phyloP scores from a whole-genome alignment of 2,329 filamentous ascomycete species.

The Colletotrichum viniferum region DNA sequence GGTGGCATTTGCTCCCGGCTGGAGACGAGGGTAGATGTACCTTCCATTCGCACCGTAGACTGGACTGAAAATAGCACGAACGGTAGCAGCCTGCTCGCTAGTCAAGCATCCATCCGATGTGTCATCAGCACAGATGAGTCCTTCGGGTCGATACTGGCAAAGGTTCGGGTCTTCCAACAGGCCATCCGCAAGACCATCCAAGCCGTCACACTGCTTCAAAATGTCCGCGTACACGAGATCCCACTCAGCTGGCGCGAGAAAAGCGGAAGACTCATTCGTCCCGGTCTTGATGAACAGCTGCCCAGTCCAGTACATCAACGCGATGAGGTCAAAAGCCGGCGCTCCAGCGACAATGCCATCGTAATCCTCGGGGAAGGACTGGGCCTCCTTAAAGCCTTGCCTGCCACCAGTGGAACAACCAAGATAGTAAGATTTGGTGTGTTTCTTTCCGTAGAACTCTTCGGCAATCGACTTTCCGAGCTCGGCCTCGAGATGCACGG shows the following conservation, averaged over 20 bases:
- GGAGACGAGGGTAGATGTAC: slow-evolving; percentile 46
- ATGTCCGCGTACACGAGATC: slow-evolving; percentile 36
- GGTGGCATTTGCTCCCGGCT: slow-evolving; percentile 45
- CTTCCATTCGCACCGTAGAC: slow-evolving; percentile 23
- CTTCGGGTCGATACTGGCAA: slow-evolving; percentile 35
- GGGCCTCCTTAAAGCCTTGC: slow-evolving; percentile 53
- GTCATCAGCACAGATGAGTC: slow-evolving; percentile 40
- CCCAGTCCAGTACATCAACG: slow-evolving; percentile 34
- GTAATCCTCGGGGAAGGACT: slow-evolving; percentile 48
- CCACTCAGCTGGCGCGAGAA: slow-evolving; percentile 20
- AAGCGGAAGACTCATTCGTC: slow-evolving; percentile 47
- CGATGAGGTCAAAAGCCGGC: slow-evolving; percentile 32
- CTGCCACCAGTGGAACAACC: slow-evolving; percentile 61
- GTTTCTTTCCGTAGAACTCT: slow-evolving; percentile 46
- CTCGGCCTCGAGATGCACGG: slow-evolving; percentile 51
- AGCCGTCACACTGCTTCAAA: slow-evolving; percentile 48
- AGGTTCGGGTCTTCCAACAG: slow-evolving; percentile 40
- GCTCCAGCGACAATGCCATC: slow-evolving; percentile 60
- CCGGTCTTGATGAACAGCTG: slow-evolving; percentile 45
- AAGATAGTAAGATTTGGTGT: slow-evolving; percentile 43
- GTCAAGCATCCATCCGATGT: slow-evolving; percentile 40
- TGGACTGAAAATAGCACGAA: slow-evolving; percentile 36
- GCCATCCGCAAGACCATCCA: slow-evolving; percentile 51
- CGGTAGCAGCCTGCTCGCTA: slow-evolving; percentile 25
- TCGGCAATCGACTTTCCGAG: slow-evolving; percentile 51